These are phyloP conservation scores for Alternaria solani DNA, from an alignment of 2,329 filamentous ascomycete species.

Conservation along the genomic window DNA sequence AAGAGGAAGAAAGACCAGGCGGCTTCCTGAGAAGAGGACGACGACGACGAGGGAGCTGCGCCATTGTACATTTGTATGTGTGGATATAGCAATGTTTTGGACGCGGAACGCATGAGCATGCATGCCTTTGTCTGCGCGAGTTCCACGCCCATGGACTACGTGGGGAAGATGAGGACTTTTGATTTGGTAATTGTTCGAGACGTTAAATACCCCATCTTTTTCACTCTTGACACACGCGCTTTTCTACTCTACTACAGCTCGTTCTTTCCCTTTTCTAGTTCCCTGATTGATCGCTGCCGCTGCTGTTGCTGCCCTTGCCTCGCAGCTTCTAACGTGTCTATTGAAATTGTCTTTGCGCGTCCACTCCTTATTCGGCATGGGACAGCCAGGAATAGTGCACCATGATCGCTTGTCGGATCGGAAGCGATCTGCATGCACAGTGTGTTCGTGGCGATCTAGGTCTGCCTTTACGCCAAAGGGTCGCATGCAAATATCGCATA, in stretches of 20 bases:
- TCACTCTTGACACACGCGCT: not conserved
- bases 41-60: not conserved
- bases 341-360: slow-evolving; percentile 1
- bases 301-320: not conserved
- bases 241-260: not conserved
- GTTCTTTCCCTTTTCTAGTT: not conserved
- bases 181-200: not conserved
- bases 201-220: not conserved
- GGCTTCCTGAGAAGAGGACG: not conserved
- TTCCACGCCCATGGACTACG: not conserved
- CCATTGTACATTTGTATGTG: slow-evolving; percentile 1
- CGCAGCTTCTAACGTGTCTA: slow-evolving; percentile 4
- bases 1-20: not conserved
- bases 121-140: not conserved
- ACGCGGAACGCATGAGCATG: slow-evolving; percentile 3
- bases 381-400: slow-evolving; percentile 1
- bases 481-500: too few species aligned
- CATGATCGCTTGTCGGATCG: not conserved
- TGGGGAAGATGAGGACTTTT: not conserved
- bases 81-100: not conserved
- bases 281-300: not conserved
- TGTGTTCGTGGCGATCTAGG: too few species aligned
- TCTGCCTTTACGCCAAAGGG: too few species aligned
- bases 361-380: not conserved
- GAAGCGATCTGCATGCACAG: too few species aligned